Evolutionary conservation across 2,329 filamentous ascomycete species (phyloP).

Genomic region (Bipolaris bicolor): DNA sequence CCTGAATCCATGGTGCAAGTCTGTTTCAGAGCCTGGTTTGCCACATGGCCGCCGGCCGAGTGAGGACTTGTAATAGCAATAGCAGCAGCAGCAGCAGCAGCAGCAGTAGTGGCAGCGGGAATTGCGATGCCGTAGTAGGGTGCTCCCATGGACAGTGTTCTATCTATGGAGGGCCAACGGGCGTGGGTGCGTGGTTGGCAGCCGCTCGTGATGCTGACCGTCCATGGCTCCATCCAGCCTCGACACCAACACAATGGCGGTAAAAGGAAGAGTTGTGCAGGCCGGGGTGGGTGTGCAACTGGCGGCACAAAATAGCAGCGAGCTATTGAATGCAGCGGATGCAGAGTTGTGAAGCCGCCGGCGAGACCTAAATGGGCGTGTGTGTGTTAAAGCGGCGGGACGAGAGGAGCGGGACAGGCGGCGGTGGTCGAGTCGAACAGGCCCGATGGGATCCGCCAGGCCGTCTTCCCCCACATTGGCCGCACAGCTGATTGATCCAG

Average conservation of each 20-base stretch:
- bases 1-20: constrained; percentile 22
- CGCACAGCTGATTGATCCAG: constrained; percentile 31
- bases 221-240: too few species aligned
- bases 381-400: constrained; percentile 18
- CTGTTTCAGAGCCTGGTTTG: constrained; percentile 36
- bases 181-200: constrained; percentile 4
- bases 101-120: neutral
- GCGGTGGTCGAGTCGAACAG: constrained; percentile 32
- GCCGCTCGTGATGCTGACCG: constrained; percentile 1
- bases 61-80: neutral
- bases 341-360: constrained; percentile 31
- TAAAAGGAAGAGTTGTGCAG: constrained; percentile 36
- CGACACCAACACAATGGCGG: constrained; percentile 9
- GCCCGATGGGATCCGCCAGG: constrained; percentile 34
- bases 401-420: constrained; percentile 35
- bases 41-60: neutral
- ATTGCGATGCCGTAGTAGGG: too few species aligned
- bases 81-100: neutral
- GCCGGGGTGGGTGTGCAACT: constrained; percentile 33
- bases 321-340: constrained; percentile 43
- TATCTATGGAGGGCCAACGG: constrained; percentile 28
- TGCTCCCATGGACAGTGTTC: neutral
- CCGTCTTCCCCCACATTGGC: constrained; percentile 40
- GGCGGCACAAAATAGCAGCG: constrained; percentile 44
- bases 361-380: constrained; percentile 26